Evolutionary conservation across 257 asterid species (phyloP), one percentile per base, ranked within the genome.

Genomic region (Linderniella brevidens): DNA sequence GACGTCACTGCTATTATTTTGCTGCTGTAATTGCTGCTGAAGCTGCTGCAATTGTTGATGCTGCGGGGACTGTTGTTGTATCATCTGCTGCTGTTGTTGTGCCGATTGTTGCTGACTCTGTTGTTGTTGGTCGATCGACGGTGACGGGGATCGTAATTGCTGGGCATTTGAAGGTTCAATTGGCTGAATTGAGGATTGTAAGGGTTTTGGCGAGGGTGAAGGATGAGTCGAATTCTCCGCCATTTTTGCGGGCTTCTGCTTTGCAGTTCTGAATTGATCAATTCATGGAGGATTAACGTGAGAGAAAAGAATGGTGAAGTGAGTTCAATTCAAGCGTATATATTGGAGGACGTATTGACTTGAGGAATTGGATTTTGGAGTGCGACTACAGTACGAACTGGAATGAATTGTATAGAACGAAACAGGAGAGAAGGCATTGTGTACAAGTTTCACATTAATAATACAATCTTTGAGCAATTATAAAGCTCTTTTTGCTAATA

Each of bases 221-320:
- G 81, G 50, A 19, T 74, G 52, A 4, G 88, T 55, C 39, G 87
- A 48, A 68, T 67, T 80, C 39, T 78, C 95, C 42, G 82, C 92
- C 90, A 78, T 85, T 54, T 47, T 56, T 40, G 47, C 38, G 16
- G 13, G 11, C 6, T 25, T 25, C 6, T 3, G 3, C 4, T 25
- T 6, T 25, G 32, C 32, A 25, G 6, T 25, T 25, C 6, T 25
- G 32, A 25, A 25, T 25, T 25, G 32, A 25, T 25, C 32, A 25
- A 2, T 25, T 25, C 32, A 25, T 25, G 3, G 32, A n/a, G n/a
- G n/a, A n/a, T 74, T 56, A 37, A n/a, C n/a, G n/a, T n/a, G n/a
- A n/a, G n/a, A n/a, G n/a, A n/a, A n/a, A n/a, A n/a, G n/a, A n/a
- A n/a, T n/a, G n/a, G n/a, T n/a, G n/a, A n/a, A n/a, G n/a, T n/a